Conservation (phyloP, 495 filamentous ascomycete species). For the Chaetomium cochliodes region DNA sequence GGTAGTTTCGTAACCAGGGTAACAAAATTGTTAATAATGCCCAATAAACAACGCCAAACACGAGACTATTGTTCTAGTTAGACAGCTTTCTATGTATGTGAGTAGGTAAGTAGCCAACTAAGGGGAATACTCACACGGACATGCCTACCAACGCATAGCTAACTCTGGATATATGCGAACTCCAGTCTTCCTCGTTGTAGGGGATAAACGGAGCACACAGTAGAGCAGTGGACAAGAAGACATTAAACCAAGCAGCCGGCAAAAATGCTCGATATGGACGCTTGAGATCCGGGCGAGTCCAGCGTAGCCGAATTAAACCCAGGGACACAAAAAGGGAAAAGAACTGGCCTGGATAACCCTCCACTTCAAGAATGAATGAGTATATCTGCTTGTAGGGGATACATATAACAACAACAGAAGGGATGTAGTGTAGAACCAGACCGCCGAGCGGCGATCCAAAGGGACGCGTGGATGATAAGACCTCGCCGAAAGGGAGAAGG, state of each 20-base stretch:
- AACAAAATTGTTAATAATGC: not conserved
- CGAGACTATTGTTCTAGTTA: not conserved
- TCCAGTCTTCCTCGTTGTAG: constrained; percentile 46
- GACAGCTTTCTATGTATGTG: not conserved
- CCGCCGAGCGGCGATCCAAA: constrained; percentile 68
- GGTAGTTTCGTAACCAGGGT: constrained; percentile 14
- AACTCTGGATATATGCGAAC: constrained; percentile 64
- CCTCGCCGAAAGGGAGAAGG: constrained; percentile 63
- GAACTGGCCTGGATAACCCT: constrained; percentile 66
- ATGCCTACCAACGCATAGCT: constrained; percentile 72
- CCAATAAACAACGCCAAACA: constrained; percentile 7
- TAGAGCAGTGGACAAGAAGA: constrained; percentile 47
- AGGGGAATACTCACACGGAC: constrained; percentile 56
- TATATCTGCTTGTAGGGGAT: constrained; percentile 67
- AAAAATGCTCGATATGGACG: constrained; percentile 71
- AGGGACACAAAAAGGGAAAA: constrained; percentile 58
- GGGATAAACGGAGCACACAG: constrained; percentile 57
- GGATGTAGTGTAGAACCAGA: constrained; percentile 66
- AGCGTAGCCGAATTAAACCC: constrained; percentile 62
- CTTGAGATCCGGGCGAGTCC: constrained; percentile 57
- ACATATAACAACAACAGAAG: constrained; percentile 62
- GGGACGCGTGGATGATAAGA: constrained; percentile 63
- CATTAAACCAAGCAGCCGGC: constrained; percentile 50
- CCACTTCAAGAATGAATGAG: constrained; percentile 71
- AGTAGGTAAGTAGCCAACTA: not conserved